These are phyloP conservation scores for Dendrobium officinale DNA, from an alignment of 106 monocot genomes.

Conservation along the genomic window DNA sequence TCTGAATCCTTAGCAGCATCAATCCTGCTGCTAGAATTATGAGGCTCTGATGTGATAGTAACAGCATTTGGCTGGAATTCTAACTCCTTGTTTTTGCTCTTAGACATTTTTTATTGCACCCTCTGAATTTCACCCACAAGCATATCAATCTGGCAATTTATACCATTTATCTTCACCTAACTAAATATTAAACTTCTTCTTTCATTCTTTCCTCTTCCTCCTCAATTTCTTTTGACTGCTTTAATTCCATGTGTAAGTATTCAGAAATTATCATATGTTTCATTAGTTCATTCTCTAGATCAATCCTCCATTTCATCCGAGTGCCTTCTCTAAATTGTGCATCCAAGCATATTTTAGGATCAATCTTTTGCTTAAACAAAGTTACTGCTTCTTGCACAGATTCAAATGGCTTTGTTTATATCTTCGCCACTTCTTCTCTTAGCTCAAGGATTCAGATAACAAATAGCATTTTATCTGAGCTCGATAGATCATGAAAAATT, in stretches of 20 bases:
- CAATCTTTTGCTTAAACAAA: slow-evolving; percentile 15
- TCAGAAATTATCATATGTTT: slow-evolving; percentile 16
- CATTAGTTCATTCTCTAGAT: slow-evolving; percentile 14
- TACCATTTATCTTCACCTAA: no score
- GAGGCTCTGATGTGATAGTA: slow-evolving; percentile 22
- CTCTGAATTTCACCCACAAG: slow-evolving; percentile 13
- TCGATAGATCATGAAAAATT: no score
- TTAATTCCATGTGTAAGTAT: slow-evolving; percentile 26
- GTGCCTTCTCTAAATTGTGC: not conserved
- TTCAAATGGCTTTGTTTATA: slow-evolving; percentile 11
- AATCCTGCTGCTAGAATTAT: slow-evolving; percentile 6
- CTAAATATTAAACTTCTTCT: slow-evolving; percentile 13
- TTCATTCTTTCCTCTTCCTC: slow-evolving; percentile 8
- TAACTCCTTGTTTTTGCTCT: slow-evolving; percentile 17
- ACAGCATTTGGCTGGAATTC: slow-evolving; percentile 16
- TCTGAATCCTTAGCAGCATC: slow-evolving; percentile 21
- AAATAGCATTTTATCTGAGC: not conserved
- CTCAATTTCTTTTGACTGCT: slow-evolving; percentile 20
- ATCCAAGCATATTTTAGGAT: not conserved
- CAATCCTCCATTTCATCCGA: slow-evolving; percentile 2
- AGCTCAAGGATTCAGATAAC: not conserved
- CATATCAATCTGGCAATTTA: slow-evolving; percentile 8
- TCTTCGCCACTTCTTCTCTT: slow-evolving; percentile 12
- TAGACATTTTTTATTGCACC: slow-evolving; percentile 5
- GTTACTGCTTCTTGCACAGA: slow-evolving; percentile 17